phyloP scores from a whole-genome alignment of 169 alveolate species.

The Eimeria falciformis region DNA sequence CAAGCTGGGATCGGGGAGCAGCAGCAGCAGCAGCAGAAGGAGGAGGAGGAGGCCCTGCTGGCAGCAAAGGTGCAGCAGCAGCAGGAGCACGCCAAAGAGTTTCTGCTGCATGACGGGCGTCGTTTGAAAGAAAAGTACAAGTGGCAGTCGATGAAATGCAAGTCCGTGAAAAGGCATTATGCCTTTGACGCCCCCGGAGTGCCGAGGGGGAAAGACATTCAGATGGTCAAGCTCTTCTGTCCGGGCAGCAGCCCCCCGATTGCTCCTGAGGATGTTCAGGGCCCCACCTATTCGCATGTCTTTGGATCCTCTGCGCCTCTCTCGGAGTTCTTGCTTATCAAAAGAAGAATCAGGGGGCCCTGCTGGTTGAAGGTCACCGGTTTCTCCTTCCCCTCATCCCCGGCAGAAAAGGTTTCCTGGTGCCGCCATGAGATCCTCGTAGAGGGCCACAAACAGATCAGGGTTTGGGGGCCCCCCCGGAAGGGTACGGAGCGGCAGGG shows the following conservation, averaged over 20 bases:
- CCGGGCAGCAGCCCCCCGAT: slow-evolving; percentile 44
- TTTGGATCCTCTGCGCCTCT: slow-evolving; percentile 73
- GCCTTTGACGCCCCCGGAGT: slow-evolving; percentile 76
- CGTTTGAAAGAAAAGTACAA: slow-evolving; percentile 49
- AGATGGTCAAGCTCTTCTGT: slow-evolving; percentile 32
- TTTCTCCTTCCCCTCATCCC: slow-evolving; percentile 18
- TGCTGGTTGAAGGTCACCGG: slow-evolving; percentile 84
- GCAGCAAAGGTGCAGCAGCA: not conserved
- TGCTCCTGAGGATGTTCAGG: slow-evolving; percentile 52
- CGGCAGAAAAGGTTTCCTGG: slow-evolving; percentile 69
- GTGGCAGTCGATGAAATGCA: slow-evolving; percentile 31
- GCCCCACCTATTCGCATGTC: slow-evolving; percentile 73
- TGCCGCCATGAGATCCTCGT: slow-evolving; percentile 65
- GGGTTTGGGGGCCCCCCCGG: slow-evolving; percentile 48
- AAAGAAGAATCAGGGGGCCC: slow-evolving; percentile 89
- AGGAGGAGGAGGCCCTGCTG: slow-evolving; percentile 15
- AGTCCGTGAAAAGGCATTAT: slow-evolving; percentile 65
- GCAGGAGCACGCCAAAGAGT: slow-evolving; percentile 18
- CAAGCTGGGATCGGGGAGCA: slow-evolving; percentile 2
- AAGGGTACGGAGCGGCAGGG: slow-evolving; percentile 1
- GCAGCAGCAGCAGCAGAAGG: not conserved
- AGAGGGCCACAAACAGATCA: slow-evolving; percentile 54
- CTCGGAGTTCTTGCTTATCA: slow-evolving; percentile 77
- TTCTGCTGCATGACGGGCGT: slow-evolving; percentile 31
- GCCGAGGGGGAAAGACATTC: slow-evolving; percentile 41